phyloP scores from a whole-genome alignment of 1,139 yeast genomes.

The Saccharomyces hybrid region DNA sequence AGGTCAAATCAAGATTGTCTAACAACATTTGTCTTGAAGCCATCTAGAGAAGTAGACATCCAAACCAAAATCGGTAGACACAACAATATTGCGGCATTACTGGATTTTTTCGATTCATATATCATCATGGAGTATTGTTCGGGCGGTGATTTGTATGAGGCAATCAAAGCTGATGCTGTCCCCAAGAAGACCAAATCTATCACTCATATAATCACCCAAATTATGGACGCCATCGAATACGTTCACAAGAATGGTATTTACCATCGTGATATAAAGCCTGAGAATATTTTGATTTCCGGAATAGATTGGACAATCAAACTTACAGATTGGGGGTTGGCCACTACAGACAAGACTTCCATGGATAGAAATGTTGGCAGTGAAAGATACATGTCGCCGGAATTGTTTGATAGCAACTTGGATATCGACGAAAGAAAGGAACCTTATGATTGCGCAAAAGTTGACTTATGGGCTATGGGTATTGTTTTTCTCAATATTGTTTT shows the following conservation, averaged over 20 bases:
- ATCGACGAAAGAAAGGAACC: constrained; percentile 40
- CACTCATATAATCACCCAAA: constrained; percentile 66
- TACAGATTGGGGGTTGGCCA: constrained; percentile 91
- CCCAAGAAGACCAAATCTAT: constrained; percentile 69
- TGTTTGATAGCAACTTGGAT: constrained; percentile 44
- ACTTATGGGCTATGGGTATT: constrained; percentile 89
- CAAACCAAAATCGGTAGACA: constrained; percentile 58
- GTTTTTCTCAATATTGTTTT: constrained; percentile 78
- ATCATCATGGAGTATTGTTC: constrained; percentile 82
- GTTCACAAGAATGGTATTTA: constrained; percentile 68
- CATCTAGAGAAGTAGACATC: constrained; percentile 66
- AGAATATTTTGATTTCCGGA: constrained; percentile 69
- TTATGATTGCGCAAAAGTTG: constrained; percentile 82
- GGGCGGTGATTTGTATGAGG: constrained; percentile 90
- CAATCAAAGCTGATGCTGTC: constrained; percentile 72
- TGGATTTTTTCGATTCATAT: constrained; percentile 74
- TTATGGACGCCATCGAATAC: constrained; percentile 68
- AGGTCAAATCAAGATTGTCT: constrained; percentile 29
- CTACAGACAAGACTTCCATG: constrained; percentile 51
- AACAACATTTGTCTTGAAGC: constrained; percentile 53
- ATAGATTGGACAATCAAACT: constrained; percentile 69
- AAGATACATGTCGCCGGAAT: constrained; percentile 95
- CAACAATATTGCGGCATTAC: constrained; percentile 49
- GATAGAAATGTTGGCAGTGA: constrained; percentile 94
- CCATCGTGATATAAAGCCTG: constrained; percentile 88